Percentiles rank a stretch among this genome's conserved stretches.
Conservation (phyloP, 2,329 filamentous ascomycete genomes). For the Pseudonectria buxi region DNA sequence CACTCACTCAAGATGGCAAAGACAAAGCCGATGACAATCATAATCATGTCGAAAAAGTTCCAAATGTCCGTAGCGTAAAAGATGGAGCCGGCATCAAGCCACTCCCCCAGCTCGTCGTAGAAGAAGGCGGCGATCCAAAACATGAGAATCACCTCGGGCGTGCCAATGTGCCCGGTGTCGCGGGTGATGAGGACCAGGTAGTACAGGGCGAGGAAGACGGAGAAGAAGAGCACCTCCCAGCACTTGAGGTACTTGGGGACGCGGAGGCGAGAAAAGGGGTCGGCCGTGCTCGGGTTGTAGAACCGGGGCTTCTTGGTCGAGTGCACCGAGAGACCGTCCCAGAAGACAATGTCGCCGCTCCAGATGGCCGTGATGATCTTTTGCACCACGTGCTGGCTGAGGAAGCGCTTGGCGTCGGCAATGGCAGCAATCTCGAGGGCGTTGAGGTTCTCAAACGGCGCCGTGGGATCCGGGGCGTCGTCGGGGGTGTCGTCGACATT, state of each 20-base stretch:
- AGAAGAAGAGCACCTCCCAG: conserved; percentile 78
- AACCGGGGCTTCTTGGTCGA: conserved; percentile 69
- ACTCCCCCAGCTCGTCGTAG: conserved; percentile 81
- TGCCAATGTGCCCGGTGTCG: conserved; percentile 58
- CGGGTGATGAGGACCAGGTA: conserved; percentile 78
- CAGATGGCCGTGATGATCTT: conserved; percentile 79
- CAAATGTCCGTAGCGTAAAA: conserved; percentile 82
- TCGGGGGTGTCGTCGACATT: conserved; percentile 24
- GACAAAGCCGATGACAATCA: conserved; percentile 63
- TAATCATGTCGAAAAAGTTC: conserved; percentile 67
- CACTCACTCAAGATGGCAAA: conserved; percentile 67
- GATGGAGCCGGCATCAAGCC: conserved; percentile 75
- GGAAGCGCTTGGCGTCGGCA: conserved; percentile 74
- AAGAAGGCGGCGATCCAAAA: conserved; percentile 83
- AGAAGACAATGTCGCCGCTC: conserved; percentile 82
- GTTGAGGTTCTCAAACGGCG: conserved; percentile 71
- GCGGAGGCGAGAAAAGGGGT: conserved; percentile 67
- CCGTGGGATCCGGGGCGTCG: conserved; percentile 55
- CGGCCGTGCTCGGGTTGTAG: conserved; percentile 61
- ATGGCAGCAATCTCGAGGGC: conserved; percentile 82
- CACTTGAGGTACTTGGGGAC: conserved; percentile 80
- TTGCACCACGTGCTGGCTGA: conserved; percentile 74
- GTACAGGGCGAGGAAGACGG: conserved; percentile 69
- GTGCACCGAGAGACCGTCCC: conserved; percentile 68
- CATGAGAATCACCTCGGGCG: conserved; percentile 67